A percentile compares a stretch with the other conserved stretches of the same genome.
phyloP scores from a whole-genome alignment of 345 rosid species.

The Eutrema yunnanense region DNA sequence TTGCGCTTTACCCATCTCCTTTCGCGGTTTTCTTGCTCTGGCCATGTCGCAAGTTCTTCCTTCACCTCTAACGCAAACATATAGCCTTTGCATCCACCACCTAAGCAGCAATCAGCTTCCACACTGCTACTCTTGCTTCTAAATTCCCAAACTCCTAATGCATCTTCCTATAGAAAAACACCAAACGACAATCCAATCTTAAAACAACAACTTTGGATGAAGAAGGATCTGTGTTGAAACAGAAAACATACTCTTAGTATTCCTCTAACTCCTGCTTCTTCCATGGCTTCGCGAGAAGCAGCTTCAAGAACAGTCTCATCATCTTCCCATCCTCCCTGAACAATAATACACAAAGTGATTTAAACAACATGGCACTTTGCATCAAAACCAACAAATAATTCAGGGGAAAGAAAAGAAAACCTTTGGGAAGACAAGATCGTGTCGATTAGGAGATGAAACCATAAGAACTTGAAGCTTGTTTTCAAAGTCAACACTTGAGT shows the following conservation, averaged over 20 bases:
- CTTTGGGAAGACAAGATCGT: slow-evolving; percentile 86
- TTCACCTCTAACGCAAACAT: slow-evolving; percentile 74
- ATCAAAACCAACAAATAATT: background rate
- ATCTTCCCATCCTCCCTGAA: slow-evolving; percentile 97
- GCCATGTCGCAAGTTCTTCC: slow-evolving; percentile 75
- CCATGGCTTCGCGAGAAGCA: slow-evolving; percentile 84
- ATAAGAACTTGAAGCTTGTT: slow-evolving; percentile 55
- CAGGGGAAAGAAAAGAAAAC: slow-evolving; percentile 20
- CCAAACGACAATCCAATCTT: background rate
- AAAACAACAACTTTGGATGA: background rate
- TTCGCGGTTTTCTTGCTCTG: slow-evolving; percentile 46
- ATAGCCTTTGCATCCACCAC: slow-evolving; percentile 67
- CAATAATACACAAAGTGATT: background rate
- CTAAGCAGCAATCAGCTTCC: slow-evolving; percentile 28
- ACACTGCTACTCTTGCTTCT: slow-evolving; percentile 30
- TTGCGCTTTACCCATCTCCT: slow-evolving; percentile 62
- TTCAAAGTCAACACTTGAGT: slow-evolving; percentile 26
- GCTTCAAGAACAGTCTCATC: slow-evolving; percentile 85
- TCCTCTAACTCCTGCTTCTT: slow-evolving; percentile 96
- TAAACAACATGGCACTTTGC: background rate
- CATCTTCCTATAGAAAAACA: slow-evolving; percentile 41
- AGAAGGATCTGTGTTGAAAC: background rate
- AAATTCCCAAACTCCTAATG: slow-evolving; percentile 51
- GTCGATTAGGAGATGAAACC: slow-evolving; percentile 85
- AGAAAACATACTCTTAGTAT: slow-evolving; percentile 44